Conservation (phyloP, 257 asterid species). For the Jaltomata sinuosa region DNA sequence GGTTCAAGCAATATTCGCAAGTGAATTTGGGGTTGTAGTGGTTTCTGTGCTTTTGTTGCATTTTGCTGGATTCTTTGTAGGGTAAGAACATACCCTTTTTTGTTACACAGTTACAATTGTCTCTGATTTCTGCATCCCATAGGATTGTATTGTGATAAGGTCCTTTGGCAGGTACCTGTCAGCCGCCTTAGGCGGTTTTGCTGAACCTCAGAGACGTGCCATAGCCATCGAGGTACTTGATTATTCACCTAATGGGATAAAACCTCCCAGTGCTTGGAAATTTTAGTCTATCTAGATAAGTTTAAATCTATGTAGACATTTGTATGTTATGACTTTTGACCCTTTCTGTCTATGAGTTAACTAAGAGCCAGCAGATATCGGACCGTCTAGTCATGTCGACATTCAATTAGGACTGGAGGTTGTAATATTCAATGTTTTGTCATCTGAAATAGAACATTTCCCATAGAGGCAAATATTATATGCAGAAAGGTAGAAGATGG, state of each 20-base stretch:
- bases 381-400: not conserved
- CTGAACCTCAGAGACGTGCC: slow-evolving; percentile 82
- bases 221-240: slow-evolving; percentile 65
- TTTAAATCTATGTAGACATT: not conserved
- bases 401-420: not conserved
- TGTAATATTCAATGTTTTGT: not conserved
- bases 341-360: not conserved
- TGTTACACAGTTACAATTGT: not conserved
- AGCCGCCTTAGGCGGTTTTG: slow-evolving; percentile 68
- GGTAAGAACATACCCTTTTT: slow-evolving; percentile 35
- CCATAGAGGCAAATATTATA: not conserved
- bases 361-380: not conserved
- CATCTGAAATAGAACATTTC: not conserved
- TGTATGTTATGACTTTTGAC: not conserved
- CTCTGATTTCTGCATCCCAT: not conserved
- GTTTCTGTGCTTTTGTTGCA: slow-evolving; percentile 72
- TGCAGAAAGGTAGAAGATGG: not conserved
- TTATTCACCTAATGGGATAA: not conserved
- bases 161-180: slow-evolving; percentile 46
- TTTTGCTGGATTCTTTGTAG: slow-evolving; percentile 76
- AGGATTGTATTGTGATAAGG: not conserved
- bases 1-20: slow-evolving; percentile 37
- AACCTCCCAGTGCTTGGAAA: not conserved
- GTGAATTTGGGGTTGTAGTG: slow-evolving; percentile 51
- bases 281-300: not conserved